phyloP scores from a whole-genome alignment of 148 eudicot genomes.

The Nepenthes mirabilis region DNA sequence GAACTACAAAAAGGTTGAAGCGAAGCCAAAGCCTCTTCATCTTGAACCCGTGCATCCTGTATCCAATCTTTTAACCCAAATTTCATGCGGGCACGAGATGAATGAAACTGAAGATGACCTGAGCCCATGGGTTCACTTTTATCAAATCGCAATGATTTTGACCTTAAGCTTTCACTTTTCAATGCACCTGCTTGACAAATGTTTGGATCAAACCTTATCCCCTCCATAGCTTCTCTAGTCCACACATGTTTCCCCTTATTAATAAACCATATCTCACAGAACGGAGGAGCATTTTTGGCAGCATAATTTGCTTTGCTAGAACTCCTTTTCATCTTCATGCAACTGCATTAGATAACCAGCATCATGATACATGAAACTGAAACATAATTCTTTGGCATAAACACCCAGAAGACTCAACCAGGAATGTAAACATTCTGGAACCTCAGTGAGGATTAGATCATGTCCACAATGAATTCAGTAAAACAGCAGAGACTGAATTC shows the following conservation, averaged over 20 bases:
- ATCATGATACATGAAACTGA: not conserved
- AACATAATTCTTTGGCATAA: not conserved
- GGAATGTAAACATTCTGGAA: not conserved
- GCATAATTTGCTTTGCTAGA: conserved; percentile 44
- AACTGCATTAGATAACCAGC: conserved; percentile 24
- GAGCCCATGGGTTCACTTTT: conserved; percentile 16
- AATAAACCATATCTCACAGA: conserved; percentile 65
- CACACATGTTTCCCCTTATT: conserved; percentile 56
- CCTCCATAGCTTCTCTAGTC: conserved; percentile 50
- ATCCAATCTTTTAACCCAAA: conserved; percentile 13
- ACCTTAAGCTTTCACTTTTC: conserved; percentile 18
- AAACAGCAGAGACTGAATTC: not conserved
- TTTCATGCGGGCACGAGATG: conserved; percentile 13
- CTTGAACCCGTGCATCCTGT: conserved; percentile 14
- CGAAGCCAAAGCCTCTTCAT: conserved; percentile 15
- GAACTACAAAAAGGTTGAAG: conserved; percentile 11
- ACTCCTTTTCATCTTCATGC: conserved; percentile 37
- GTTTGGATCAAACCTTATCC: conserved; percentile 6
- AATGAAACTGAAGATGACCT: conserved; percentile 17
- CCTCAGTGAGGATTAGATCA: not conserved
- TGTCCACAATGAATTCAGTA: not conserved
- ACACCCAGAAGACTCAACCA: not conserved
- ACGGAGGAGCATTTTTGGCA: conserved; percentile 54
- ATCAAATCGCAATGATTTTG: conserved; percentile 20
- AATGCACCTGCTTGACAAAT: conserved; percentile 2